Conservation (phyloP, 1,284 basidiomycete species). For the Leccinum cinnamomeum region DNA sequence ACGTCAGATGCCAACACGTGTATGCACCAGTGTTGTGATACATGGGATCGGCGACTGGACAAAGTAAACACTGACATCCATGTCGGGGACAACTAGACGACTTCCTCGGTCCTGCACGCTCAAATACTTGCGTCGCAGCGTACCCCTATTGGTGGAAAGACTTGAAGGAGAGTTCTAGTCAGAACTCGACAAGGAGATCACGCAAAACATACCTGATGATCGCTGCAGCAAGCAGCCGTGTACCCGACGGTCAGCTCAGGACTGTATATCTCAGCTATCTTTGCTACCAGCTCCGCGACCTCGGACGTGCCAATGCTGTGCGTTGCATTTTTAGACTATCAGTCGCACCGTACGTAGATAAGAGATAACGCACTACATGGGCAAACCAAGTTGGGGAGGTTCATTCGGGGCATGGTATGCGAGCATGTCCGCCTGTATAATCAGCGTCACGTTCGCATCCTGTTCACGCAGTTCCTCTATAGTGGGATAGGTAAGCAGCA, state of each 20-base stretch:
- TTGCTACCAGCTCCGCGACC: constrained; percentile 71
- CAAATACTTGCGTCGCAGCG: constrained; percentile 79
- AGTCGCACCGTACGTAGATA: neutral
- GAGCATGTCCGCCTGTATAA: constrained; percentile 90
- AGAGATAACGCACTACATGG: constrained; percentile 45
- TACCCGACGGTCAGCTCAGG: constrained; percentile 81
- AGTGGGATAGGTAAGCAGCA: neutral
- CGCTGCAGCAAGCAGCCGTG: constrained; percentile 82
- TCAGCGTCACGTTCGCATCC: constrained; percentile 70
- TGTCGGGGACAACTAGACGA: neutral
- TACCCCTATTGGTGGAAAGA: constrained; percentile 82
- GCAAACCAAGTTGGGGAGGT: constrained; percentile 78
- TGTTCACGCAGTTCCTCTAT: constrained; percentile 55
- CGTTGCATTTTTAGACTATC: neutral
- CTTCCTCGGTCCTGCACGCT: constrained; percentile 75
- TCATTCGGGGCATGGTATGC: constrained; percentile 75
- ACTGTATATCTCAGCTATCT: constrained; percentile 73
- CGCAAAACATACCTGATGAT: constrained; percentile 60
- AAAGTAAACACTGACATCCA: neutral
- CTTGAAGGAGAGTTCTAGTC: constrained; percentile 34
- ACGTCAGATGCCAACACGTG: neutral
- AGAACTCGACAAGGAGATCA: neutral
- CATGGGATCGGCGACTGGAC: constrained; percentile 77
- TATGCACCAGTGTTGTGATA: constrained; percentile 74
- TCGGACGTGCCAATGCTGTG: constrained; percentile 75